Evolutionary conservation across 2,329 filamentous ascomycete species (phyloP).

Genomic region (Colletotrichum siamense): DNA sequence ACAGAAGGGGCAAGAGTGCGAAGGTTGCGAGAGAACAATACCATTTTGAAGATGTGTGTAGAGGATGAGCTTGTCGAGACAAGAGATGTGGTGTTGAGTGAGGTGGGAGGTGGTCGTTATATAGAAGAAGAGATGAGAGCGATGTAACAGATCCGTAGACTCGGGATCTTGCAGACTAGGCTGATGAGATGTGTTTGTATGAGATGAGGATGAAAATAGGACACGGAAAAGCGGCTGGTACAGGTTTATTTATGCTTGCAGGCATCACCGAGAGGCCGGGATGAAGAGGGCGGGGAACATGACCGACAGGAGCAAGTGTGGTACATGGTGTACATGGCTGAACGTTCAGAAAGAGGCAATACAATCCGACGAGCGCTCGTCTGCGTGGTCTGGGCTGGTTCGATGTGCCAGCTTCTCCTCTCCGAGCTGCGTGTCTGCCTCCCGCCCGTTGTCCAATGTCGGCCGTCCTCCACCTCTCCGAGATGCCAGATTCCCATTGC

Average conservation of each 20-base stretch:
- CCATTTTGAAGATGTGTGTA: conserved; percentile 29
- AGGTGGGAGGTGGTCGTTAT: conserved; percentile 7
- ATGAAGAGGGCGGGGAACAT: conserved; percentile 4
- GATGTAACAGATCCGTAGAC: background rate
- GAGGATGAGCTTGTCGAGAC: background rate
- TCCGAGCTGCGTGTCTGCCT: background rate
- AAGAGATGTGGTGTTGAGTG: background rate
- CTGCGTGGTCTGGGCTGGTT: background rate
- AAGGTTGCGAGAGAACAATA: conserved; percentile 34
- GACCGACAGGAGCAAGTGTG: background rate
- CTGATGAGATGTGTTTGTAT: background rate
- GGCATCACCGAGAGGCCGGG: background rate
- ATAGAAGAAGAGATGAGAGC: background rate
- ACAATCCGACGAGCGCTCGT: conserved; percentile 11
- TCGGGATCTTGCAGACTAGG: conserved; percentile 1
- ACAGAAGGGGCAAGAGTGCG: conserved; percentile 27
- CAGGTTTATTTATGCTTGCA: conserved; percentile 18
- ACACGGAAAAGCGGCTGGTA: background rate
- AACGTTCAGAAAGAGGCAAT: conserved; percentile 10
- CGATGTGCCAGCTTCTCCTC: background rate
- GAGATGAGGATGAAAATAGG: background rate
- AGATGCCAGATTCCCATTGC: conserved; percentile 13
- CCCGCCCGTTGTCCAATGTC: background rate
- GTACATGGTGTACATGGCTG: background rate
- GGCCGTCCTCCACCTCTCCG: conserved; percentile 18